Base-by-base conservation (phyloP, 1,284 basidiomycete genomes). In the Tilletiaria anomala region DNA sequence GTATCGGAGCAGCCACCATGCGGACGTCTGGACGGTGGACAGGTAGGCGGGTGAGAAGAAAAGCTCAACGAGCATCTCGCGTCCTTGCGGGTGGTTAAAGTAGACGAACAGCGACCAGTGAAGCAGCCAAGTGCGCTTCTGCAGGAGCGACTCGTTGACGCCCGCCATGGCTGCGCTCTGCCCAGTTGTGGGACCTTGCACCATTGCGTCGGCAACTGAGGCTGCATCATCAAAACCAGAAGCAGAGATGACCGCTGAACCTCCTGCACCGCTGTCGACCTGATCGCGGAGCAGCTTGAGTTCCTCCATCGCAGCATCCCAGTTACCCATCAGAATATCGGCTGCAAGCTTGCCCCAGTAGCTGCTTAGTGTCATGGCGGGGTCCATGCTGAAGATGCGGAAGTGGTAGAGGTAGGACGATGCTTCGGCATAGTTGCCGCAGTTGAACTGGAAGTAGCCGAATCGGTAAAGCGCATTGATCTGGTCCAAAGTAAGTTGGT, bases 71-170 rank as follows among this genome's bases (percentile, higher is more conserved):
- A 97, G 78, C 31, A 85, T 78, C n/a, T 83, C 83, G 32, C 89
- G 79, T 21, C 86, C 88, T 53, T 87, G 77, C 0, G 80, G 79
- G 69, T 94, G 86, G 73, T 94, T 94, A 76, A 91, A 96, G 72
- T 89, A 96, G 51, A 96, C 86, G 69, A 96, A 97, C 39, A 97
- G 78, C 14, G 83, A 85, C 91, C 91, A 97, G 72, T 97, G 93
- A 11, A 88, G 78, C 45, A 93, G 77, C 89, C 91, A 96, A 37
- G 86, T 86, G 47, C 93, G 78, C n/a, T 87, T 70, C 91, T 88
- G 40, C 93, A 76, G 62, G 85, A 87, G 37, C 75, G 75, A 40
- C 86, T 76, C 4, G 39, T 65, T 32, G 5, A 17, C 26, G 12
- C 36, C 36, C 8, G 23, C 23, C 36, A 14, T 24, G 23, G 4